Evolutionary conservation across 164 flowering plant species (phyloP).

Genomic region (Piper betle): DNA sequence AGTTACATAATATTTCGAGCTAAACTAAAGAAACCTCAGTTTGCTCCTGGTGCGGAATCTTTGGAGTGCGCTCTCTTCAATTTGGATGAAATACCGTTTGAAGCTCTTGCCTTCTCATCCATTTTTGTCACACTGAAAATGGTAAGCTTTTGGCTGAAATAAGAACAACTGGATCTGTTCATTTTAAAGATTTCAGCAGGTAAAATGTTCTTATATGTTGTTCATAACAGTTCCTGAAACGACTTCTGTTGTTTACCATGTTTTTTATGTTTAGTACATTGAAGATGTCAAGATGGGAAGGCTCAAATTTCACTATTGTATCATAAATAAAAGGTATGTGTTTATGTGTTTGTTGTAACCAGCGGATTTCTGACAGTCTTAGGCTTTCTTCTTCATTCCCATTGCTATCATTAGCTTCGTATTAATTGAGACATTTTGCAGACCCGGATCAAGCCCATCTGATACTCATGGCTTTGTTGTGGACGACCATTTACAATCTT

Average conservation of each 20-base stretch:
- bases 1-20: slow-evolving; percentile 80
- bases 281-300: slow-evolving; percentile 64
- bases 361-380: background rate
- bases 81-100: slow-evolving; percentile 79
- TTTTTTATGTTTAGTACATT: slow-evolving; percentile 37
- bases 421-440: background rate
- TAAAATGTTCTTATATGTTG: no score
- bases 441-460: slow-evolving; percentile 9
- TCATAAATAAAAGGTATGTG: slow-evolving; percentile 69
- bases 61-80: slow-evolving; percentile 69
- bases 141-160: slow-evolving; percentile 29
- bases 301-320: slow-evolving; percentile 73
- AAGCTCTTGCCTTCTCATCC: slow-evolving; percentile 87
- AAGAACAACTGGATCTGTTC: background rate
- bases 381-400: background rate
- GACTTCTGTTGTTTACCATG: background rate
- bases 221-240: background rate
- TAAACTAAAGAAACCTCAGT: slow-evolving; percentile 61
- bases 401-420: background rate
- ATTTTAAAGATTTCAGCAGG: background rate
- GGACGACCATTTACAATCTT: slow-evolving; percentile 7
- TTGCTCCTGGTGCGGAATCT: slow-evolving; percentile 92
- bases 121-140: slow-evolving; percentile 67
- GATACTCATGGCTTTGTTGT: slow-evolving; percentile 4
- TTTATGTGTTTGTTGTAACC: background rate